Conservation (phyloP, 345 rosid species). For the Draba incana region DNA sequence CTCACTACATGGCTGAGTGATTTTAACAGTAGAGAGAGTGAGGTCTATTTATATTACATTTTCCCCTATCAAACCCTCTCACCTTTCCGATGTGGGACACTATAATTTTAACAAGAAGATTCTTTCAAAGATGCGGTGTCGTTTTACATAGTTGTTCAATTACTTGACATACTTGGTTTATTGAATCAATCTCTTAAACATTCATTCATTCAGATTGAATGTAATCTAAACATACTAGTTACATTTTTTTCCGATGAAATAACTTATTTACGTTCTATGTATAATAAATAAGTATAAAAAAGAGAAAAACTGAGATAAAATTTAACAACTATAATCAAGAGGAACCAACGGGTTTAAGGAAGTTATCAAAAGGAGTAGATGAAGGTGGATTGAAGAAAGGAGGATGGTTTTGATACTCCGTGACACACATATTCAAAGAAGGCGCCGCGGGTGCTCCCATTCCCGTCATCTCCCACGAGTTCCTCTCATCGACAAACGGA, state of each 20-base stretch:
- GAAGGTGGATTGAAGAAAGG: constrained; percentile 55
- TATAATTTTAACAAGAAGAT: too few species aligned
- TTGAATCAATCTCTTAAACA: too few species aligned
- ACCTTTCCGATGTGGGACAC: too few species aligned
- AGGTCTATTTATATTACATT: too few species aligned
- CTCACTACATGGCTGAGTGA: constrained; percentile 39
- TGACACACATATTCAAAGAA: constrained; percentile 42
- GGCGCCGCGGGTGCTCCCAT: constrained; percentile 11
- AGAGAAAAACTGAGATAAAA: constrained; percentile 1
- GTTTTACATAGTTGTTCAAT: too few species aligned
- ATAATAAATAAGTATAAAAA: neutral
- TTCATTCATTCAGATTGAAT: too few species aligned
- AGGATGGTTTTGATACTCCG: constrained; percentile 55
- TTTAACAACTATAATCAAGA: constrained; percentile 35
- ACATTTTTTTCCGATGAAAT: too few species aligned
- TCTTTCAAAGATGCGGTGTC: too few species aligned
- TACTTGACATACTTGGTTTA: too few species aligned
- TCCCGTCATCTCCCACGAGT: constrained; percentile 33
- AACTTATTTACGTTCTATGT: constrained; percentile 19
- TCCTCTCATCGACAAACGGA: constrained; percentile 49
- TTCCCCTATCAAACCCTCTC: too few species aligned
- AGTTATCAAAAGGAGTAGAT: constrained; percentile 63
- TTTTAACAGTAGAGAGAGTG: neutral
- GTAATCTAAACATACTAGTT: too few species aligned
- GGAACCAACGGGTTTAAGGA: constrained; percentile 67